These are phyloP conservation scores for Populus pruinosa DNA, from an alignment of 345 rosid genomes.

Conservation along the genomic window DNA sequence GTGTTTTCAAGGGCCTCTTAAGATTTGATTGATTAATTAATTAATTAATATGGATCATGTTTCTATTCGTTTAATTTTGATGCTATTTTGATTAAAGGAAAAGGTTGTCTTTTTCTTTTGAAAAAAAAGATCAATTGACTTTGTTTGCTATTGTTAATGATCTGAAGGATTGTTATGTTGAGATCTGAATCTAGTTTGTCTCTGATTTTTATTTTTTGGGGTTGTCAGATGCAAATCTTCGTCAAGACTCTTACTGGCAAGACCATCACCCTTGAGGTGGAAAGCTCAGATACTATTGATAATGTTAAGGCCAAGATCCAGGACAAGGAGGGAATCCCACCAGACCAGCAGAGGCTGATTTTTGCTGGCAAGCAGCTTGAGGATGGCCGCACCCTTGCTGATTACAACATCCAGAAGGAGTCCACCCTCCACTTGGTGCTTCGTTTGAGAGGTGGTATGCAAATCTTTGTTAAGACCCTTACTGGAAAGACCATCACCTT, in stretches of 20 bases:
- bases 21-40: neutral
- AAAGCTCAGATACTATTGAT: conserved; percentile 27
- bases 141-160: too few relatives aligned
- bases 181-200: neutral
- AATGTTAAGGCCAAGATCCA: conserved; percentile 32
- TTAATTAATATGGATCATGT: neutral
- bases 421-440: conserved; percentile 22
- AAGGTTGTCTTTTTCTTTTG: too few relatives aligned
- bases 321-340: conserved; percentile 31
- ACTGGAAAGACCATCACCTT: conserved; percentile 40
- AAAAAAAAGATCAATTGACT: too few relatives aligned
- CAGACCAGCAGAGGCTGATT: conserved; percentile 28
- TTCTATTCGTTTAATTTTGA: neutral
- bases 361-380: conserved; percentile 28
- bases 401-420: conserved; percentile 24
- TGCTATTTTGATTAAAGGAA: neutral
- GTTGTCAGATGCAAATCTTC: conserved; percentile 7
- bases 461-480: neutral
- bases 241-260: conserved; percentile 3
- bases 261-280: neutral
- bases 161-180: too few relatives aligned
- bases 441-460: conserved; percentile 14
- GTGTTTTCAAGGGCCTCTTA: neutral
- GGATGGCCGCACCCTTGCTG: conserved; percentile 21
- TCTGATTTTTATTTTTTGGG: neutral